Percentiles rank a stretch among this genome's conserved stretches.
phyloP scores from a whole-genome alignment of 148 eudicot genomes.

The Diospyros lotus region DNA sequence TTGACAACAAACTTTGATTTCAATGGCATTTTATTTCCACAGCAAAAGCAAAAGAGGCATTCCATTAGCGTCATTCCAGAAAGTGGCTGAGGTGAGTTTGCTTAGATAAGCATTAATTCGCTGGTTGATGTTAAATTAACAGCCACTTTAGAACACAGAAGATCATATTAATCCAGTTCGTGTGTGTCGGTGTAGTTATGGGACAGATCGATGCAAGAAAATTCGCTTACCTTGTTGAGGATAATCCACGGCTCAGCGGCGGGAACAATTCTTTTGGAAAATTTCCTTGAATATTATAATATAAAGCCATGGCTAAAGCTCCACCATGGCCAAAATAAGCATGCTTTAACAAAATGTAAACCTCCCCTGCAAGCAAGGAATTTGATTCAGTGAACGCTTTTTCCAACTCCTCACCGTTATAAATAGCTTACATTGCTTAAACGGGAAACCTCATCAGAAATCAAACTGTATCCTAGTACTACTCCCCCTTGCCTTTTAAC shows the following conservation, averaged over 20 bases:
- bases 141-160: neutral
- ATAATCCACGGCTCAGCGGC: neutral
- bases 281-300: neutral
- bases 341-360: conserved; percentile 37
- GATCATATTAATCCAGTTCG: too few relatives aligned
- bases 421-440: conserved; percentile 25
- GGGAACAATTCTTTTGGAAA: neutral
- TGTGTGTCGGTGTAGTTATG: too few relatives aligned
- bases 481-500: neutral
- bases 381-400: conserved; percentile 42
- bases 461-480: too few relatives aligned
- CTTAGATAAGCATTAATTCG: too few relatives aligned
- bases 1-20: neutral
- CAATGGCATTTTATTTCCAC: neutral
- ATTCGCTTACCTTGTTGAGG: neutral
- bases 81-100: too few relatives aligned
- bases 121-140: too few relatives aligned
- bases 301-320: neutral
- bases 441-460: conserved; percentile 15
- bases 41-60: neutral
- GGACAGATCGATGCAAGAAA: too few relatives aligned
- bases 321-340: neutral
- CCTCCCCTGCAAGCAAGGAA: conserved; percentile 72
- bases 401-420: conserved; percentile 26
- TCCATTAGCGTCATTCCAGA: neutral